Base-by-base conservation (phyloP, 352 stramenopile species). In the Globisporangium takayamanum region DNA sequence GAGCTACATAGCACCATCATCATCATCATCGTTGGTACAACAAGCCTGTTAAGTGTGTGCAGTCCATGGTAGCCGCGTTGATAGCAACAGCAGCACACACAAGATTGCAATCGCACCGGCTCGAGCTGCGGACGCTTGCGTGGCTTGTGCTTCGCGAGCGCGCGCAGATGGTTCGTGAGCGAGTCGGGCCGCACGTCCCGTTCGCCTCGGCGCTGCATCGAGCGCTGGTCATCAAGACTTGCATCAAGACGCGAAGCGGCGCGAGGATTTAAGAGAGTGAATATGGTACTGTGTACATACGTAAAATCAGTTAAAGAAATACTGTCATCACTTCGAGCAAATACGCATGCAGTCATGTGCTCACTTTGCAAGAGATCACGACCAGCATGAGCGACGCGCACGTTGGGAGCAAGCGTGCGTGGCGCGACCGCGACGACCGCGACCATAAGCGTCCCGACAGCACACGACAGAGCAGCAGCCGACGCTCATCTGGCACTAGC, bases 151-250 rank as follows among this genome's bases (percentile, higher is more conserved):
- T 72, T 84, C 28, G 51, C 60, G 37, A 76, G 59, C 11, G 57
- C 48, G 5, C 74, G 72, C 45, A 84, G 46, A 26, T 77, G 72
- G 57, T 60, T 74, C 30, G 74, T 84, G 41, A 78, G 55, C 20
- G 74, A 84, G 28, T 84, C 72, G 0, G 50, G 55, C 1, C 72
- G 74, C n/a, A 84, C 69, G 20, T 64, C 59, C 18, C 73, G 68
- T 18, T 77, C 65, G 30, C n/a, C 30, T 60, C 42, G 7, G 44
- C 28, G 22, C 48, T 57, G 54, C 57, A 56, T 60, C 26, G 22
- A 15, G 50, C 10, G 28, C 6, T 2, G 25, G 25, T 46, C 14
- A 37, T 22, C 15, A 18, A 30, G 2, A n/a, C 28, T n/a, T 53
- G 45, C n/a, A 11, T n/a, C 14, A 58, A 16, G 4, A 30, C 28